These are phyloP conservation scores for Lobosporangium transversale DNA, from an alignment of 192 early-diverging fungal species.

Conservation along the genomic window DNA sequence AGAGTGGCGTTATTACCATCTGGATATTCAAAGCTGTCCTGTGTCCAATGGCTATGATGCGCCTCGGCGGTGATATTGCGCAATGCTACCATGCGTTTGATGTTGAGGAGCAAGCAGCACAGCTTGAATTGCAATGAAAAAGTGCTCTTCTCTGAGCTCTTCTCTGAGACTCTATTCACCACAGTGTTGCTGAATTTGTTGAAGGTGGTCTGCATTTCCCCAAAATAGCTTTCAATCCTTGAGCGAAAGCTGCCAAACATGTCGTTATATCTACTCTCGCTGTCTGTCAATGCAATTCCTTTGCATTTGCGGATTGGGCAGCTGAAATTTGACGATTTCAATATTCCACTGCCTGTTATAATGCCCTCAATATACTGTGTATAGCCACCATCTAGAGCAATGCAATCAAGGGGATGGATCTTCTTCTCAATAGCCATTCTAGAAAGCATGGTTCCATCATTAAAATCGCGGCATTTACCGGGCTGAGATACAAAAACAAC, in stretches of 20 bases:
- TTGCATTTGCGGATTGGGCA: slow-evolving; percentile 28
- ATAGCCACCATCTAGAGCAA: slow-evolving; percentile 44
- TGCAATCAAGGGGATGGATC: slow-evolving; percentile 28
- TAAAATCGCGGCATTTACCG: too few species aligned
- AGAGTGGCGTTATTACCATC: background rate
- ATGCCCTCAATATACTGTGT: slow-evolving; percentile 8
- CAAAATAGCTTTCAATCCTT: too few species aligned
- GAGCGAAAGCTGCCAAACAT: too few species aligned
- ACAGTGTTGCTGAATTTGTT: slow-evolving; percentile 12
- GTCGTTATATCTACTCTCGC: background rate
- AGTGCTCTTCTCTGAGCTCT: slow-evolving; percentile 7
- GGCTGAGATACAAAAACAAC: too few species aligned
- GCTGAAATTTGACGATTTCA: slow-evolving; percentile 14
- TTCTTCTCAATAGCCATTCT: slow-evolving; percentile 13
- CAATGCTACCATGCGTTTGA: too few species aligned
- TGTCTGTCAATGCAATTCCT: background rate
- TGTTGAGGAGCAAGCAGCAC: too few species aligned
- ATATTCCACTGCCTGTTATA: background rate
- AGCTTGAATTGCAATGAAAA: too few species aligned
- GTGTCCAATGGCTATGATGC: slow-evolving; percentile 18
- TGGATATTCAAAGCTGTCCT: slow-evolving; percentile 34
- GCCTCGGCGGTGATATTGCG: slow-evolving; percentile 16
- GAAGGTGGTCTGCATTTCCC: too few species aligned
- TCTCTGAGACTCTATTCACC: slow-evolving; percentile 13
- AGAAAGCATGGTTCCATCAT: slow-evolving; percentile 19